phyloP scores from a whole-genome alignment of 768 basidiomycete genomes.

The Russula compacta region DNA sequence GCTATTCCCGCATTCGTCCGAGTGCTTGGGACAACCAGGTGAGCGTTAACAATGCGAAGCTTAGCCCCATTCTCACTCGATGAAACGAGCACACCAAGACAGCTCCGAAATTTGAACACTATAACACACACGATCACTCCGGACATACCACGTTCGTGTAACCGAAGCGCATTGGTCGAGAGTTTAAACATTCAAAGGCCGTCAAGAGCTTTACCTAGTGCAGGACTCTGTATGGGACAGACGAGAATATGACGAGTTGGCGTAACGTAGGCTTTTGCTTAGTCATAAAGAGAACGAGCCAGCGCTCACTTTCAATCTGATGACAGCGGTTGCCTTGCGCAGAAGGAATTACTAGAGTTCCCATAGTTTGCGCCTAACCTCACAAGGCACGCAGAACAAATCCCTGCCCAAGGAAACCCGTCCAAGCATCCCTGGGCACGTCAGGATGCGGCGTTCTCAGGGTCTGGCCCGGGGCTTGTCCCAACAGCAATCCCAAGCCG shows the following conservation, averaged over 20 bases:
- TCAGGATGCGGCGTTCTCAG: neutral
- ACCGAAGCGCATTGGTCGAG: neutral
- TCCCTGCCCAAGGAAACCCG: neutral
- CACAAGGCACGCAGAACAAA: neutral
- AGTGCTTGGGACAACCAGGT: neutral
- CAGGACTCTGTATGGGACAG: neutral
- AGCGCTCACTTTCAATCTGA: conserved; percentile 5
- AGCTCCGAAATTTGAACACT: neutral
- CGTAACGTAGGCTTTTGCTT: neutral
- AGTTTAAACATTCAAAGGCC: neutral
- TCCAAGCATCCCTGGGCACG: neutral
- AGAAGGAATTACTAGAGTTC: conserved; percentile 24
- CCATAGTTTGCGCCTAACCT: conserved; percentile 19
- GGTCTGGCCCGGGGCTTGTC: neutral
- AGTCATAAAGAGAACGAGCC: neutral
- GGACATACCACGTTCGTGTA: neutral
- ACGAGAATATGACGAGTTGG: neutral
- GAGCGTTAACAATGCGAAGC: too few species aligned
- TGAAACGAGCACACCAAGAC: neutral
- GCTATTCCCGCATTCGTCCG: neutral
- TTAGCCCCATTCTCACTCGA: neutral
- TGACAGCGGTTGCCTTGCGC: conserved; percentile 18
- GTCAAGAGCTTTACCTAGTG: neutral
- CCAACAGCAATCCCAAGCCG: neutral
- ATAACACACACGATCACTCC: neutral